Evolutionary conservation across 108 stramenopile species (phyloP).

Genomic region (Cyclotella sp.): DNA sequence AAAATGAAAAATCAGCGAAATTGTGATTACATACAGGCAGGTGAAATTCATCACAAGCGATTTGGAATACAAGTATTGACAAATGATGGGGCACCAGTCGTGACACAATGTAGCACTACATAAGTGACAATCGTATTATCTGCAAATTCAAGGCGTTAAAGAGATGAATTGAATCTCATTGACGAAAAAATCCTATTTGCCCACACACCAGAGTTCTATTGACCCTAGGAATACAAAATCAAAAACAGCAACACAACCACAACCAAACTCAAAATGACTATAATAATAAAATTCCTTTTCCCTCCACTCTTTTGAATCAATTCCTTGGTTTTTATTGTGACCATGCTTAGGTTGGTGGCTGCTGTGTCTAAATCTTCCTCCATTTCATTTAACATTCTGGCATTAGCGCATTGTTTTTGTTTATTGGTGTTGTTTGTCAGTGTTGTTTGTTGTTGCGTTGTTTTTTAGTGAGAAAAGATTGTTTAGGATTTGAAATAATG

Average conservation of each 20-base stretch:
- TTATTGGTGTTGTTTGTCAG: too few relatives aligned
- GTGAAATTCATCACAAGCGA: too few relatives aligned
- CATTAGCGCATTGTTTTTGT: neutral
- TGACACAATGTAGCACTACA: too few relatives aligned
- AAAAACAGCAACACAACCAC: slow-evolving; percentile 81
- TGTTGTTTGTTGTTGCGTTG: neutral
- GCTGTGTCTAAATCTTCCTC: slow-evolving; percentile 89
- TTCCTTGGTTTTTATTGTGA: slow-evolving; percentile 90
- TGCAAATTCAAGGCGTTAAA: too few relatives aligned
- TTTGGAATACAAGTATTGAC: too few relatives aligned
- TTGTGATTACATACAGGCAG: too few relatives aligned
- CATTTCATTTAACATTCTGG: slow-evolving; percentile 88
- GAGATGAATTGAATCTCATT: too few relatives aligned
- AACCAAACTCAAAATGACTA: slow-evolving; percentile 62
- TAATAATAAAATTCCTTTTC: slow-evolving; percentile 79
- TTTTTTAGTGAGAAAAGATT: neutral
- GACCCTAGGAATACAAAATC: slow-evolving; percentile 70
- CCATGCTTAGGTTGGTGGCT: slow-evolving; percentile 72
- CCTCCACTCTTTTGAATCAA: slow-evolving; percentile 88
- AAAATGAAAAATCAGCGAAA: too few relatives aligned
- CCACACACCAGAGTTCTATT: neutral
- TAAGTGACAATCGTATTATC: too few relatives aligned
- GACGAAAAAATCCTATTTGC: too few relatives aligned
- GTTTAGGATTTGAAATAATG: neutral
- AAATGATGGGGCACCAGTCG: too few relatives aligned